phyloP scores from a whole-genome alignment of 805 yeast genomes.

The Metschnikowia orientalis region DNA sequence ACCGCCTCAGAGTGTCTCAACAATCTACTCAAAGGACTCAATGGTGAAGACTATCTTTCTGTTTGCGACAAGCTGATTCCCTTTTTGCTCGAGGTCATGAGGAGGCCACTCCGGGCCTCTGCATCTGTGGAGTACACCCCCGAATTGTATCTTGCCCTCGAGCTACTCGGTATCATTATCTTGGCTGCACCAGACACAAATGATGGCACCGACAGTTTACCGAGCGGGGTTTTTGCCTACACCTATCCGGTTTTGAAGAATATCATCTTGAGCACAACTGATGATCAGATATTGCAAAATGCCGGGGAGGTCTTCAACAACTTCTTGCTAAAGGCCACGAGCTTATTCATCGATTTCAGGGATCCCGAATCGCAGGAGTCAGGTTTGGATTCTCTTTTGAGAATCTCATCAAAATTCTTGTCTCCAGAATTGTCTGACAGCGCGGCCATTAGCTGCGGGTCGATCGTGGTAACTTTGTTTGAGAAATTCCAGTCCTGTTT shows the following conservation, averaged over 20 bases:
- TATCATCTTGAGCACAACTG: constrained; percentile 47
- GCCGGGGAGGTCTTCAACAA: constrained; percentile 72
- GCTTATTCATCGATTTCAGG: constrained; percentile 27
- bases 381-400: constrained; percentile 56
- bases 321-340: constrained; percentile 44
- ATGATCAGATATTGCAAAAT: constrained; percentile 72
- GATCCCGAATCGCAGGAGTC: constrained; percentile 32
- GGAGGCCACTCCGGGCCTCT: constrained; percentile 20
- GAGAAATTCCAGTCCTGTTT: constrained; percentile 44
- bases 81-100: constrained; percentile 35
- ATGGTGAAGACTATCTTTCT: constrained; percentile 39
- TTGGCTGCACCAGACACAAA: constrained; percentile 35
- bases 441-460: constrained; percentile 77
- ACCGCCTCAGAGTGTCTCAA: constrained; percentile 69
- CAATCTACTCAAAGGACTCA: constrained; percentile 48
- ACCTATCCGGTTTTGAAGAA: constrained; percentile 42
- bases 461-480: constrained; percentile 56
- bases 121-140: constrained; percentile 50
- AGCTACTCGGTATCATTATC: constrained; percentile 50
- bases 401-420: constrained; percentile 63
- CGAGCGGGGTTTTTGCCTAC: constrained; percentile 37
- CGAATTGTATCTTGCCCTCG: constrained; percentile 54
- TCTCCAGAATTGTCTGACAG: constrained; percentile 70
- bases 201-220: constrained; percentile 20
- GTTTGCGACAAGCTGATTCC: constrained; percentile 55